Base-by-base conservation (phyloP, 2,329 filamentous ascomycete species). In the Grosmannia clavigera region DNA sequence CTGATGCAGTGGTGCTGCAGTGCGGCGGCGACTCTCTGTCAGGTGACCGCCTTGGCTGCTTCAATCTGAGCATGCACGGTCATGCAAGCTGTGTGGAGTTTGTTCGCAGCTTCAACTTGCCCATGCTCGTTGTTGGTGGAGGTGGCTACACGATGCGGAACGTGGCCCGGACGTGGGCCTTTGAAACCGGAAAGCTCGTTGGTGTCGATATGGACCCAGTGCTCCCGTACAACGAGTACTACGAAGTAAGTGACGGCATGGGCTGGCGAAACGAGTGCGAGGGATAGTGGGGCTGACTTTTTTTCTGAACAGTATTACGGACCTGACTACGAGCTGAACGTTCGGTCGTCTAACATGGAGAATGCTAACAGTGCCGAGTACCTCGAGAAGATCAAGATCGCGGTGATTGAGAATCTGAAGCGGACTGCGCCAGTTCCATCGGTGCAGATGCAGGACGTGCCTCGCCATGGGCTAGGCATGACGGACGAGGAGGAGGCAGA, bases 111-210 rank as follows among this genome's bases (percentile, higher is more conserved):
- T 92, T 92, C 70, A 81, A 84, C 35, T 78, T 94, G 11, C 94
- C 94, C 0, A 86, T 95, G 2, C 81, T 99, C n/a, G 87, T 99
- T 25, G 84, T 99, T 22, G 94, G 94, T 38, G 94, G 94, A 19
- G 94, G 94, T 64, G 94, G 94, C 55, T 99, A 99, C 74, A 99
- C 94, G 1, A 95, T 95, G 73, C 87, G 94, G 64, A 99, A 99
- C 66, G 94, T 99, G 12, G 92, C 94, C 22, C 88, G 94, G 57
- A 94, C 92, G 5, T 99, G 94, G 94, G 92, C 92, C 7, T 95
- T 92, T 71, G 94, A 99, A 74, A 99, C 94, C 1, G 92, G 92
- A 65, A 81, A 91, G 61, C 80, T 97, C 10, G 89, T 96, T 25
- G 89, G 89, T 33, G 84, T 92, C 62, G 81, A 89, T 35, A 89